Evolutionary conservation across 2,329 filamentous ascomycete genomes (phyloP), one percentile per base, ranked within the genome.

Genomic region (Mollisia scopiformis): DNA sequence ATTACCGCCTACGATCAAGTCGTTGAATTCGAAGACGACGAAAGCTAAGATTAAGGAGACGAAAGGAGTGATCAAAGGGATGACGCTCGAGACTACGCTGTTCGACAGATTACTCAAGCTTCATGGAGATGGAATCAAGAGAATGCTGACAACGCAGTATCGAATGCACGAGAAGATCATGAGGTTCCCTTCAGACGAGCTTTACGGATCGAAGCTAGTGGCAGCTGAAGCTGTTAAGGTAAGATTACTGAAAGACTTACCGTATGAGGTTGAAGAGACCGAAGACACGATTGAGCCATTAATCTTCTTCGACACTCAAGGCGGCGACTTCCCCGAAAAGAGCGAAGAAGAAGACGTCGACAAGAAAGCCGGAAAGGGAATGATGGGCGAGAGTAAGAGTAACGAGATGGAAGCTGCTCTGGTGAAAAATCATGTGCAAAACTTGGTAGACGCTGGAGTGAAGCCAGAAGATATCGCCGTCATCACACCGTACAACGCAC

Each of bases 161-260:
- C 92, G 95, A 37, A 99, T 99, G 95, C 93, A 99, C 73, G 90
- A 96, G 72, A 87, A 82, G 57, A 98, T 99, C 70, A 98, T 98
- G 93, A 84, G 87, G 6, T 99, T 97, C 71, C 94, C 95, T 0
- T 97, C 94, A 0, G 84, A 91, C 63, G 88, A 94, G 72, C 82
- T 98, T 11, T 99, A 99, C 77, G 91, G 92, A 62, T 86, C 85
- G 2, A 88, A 89, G 69, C 84, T 99, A 1, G 79, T 93, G 2
- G 94, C 95, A 0, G 93, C 90, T 1, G 91, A 94, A 4, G 80
- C 82, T 0, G 95, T 98, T 63, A 90, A 89, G 73, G 78, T 78
- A 5, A 86, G 93, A 16, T 77, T 97, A 6, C 82, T 99, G 8
- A 89, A 81, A 55, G 90, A 93, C 65, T 76, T 99, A 4, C 85